Evolutionary conservation across 2,329 filamentous ascomycete species (phyloP).

Genomic region (Phaeosphaeria sp.): DNA sequence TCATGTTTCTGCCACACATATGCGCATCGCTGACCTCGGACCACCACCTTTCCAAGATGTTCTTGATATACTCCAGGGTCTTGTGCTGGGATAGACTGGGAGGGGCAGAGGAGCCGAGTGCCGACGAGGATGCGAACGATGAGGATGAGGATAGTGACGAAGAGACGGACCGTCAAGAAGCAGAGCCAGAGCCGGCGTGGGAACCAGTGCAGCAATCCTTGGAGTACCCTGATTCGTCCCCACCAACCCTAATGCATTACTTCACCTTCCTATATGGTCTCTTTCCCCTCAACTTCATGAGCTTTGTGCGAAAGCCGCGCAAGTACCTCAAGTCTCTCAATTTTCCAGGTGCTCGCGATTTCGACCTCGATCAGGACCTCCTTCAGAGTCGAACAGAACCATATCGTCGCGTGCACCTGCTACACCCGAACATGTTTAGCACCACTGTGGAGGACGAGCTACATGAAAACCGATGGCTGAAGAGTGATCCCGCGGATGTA

Average conservation of each 20-base stretch:
- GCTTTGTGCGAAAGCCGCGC: slow-evolving; percentile 82
- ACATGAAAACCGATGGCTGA: slow-evolving; percentile 79
- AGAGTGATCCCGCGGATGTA: slow-evolving; percentile 79
- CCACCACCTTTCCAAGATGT: slow-evolving; percentile 71
- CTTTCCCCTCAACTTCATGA: slow-evolving; percentile 86
- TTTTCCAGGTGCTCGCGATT: slow-evolving; percentile 71
- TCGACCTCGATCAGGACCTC: slow-evolving; percentile 79
- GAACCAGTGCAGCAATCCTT: slow-evolving; percentile 67
- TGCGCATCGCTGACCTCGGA: slow-evolving; percentile 70
- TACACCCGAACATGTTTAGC: slow-evolving; percentile 86
- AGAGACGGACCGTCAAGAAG: slow-evolving; percentile 46
- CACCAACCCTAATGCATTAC: slow-evolving; percentile 74
- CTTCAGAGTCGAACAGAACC: slow-evolving; percentile 77
- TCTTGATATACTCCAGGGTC: slow-evolving; percentile 80
- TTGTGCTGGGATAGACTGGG: slow-evolving; percentile 76
- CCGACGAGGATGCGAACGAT: slow-evolving; percentile 17
- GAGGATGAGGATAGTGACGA: slow-evolving; percentile 37
- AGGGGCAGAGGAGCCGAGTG: slow-evolving; percentile 18
- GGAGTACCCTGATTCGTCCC: slow-evolving; percentile 59
- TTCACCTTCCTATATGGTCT: slow-evolving; percentile 84
- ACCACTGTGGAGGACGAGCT: slow-evolving; percentile 81
- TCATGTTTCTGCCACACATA: slow-evolving; percentile 85
- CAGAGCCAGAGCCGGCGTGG: slow-evolving; percentile 59
- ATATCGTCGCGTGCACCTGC: slow-evolving; percentile 73
- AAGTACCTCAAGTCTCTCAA: slow-evolving; percentile 77